phyloP scores from a whole-genome alignment of 345 rosid genomes.

The Lepidium aucheri region DNA sequence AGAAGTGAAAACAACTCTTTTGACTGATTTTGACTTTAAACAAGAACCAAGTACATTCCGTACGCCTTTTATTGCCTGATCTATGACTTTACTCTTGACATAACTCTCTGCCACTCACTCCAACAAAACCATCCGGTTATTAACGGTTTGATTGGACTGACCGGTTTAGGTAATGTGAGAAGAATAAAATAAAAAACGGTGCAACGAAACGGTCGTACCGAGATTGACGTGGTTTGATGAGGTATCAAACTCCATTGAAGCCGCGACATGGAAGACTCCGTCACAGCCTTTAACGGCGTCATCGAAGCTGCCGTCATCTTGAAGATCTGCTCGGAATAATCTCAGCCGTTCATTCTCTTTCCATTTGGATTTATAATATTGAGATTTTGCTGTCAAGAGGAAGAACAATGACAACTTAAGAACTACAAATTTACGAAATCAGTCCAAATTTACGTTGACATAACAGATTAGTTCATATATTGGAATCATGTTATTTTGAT shows the following conservation, averaged over 20 bases:
- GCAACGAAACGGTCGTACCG: constrained; percentile 27
- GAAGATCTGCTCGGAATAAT: constrained; percentile 65
- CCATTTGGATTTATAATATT: constrained; percentile 40
- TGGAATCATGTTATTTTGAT: background rate
- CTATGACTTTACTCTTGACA: constrained; percentile 45
- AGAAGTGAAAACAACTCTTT: constrained; percentile 77
- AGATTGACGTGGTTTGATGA: constrained; percentile 17
- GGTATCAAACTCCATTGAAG: constrained; percentile 61
- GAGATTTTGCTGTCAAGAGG: constrained; percentile 37
- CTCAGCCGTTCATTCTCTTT: constrained; percentile 35
- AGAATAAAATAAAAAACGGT: background rate
- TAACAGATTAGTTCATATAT: background rate
- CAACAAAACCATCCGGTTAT: background rate
- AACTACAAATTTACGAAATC: background rate
- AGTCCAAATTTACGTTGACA: background rate
- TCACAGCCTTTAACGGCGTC: constrained; percentile 64
- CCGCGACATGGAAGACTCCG: constrained; percentile 87
- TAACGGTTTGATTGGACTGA: background rate
- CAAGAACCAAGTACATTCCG: constrained; percentile 69
- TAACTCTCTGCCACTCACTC: constrained; percentile 34
- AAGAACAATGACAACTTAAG: background rate
- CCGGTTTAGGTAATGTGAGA: background rate
- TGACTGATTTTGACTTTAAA: constrained; percentile 52
- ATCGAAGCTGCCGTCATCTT: constrained; percentile 68
- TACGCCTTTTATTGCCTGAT: constrained; percentile 60